phyloP scores from a whole-genome alignment of 176 grass and related monocot genomes.

The Hordeum marinum region DNA sequence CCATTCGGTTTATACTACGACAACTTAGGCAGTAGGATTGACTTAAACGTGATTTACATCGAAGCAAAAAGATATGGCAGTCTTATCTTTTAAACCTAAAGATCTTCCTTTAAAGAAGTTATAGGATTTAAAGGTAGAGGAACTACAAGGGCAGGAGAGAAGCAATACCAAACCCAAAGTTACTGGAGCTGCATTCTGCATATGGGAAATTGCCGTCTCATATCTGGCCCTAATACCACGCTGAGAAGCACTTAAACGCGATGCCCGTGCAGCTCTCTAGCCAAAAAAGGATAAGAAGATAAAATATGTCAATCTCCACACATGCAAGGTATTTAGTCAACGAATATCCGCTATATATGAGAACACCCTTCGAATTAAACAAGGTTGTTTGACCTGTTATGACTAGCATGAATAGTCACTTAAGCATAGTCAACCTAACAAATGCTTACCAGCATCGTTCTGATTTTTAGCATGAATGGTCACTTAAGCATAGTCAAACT shows the following conservation, averaged over 20 bases:
- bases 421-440: neutral
- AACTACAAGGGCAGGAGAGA: neutral
- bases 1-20: neutral
- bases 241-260: conserved; percentile 18
- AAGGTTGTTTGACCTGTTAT: neutral
- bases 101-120: conserved; percentile 1
- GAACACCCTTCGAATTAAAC: neutral
- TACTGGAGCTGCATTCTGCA: neutral
- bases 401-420: neutral
- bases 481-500: neutral
- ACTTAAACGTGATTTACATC: neutral
- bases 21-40: neutral
- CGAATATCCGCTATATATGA: neutral
- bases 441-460: neutral
- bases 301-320: conserved; percentile 21
- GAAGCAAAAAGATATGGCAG: neutral
- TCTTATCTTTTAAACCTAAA: conserved; percentile 14
- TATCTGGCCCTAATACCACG: conserved; percentile 6
- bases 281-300: conserved; percentile 2
- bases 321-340: neutral
- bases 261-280: conserved; percentile 37
- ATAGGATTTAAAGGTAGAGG: neutral
- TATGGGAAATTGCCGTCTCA: conserved; percentile 6
- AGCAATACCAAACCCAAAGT: conserved; percentile 33
- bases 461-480: neutral